Base-by-base conservation (phyloP, 441 rosid species). In the Erodium moschatum region DNA sequence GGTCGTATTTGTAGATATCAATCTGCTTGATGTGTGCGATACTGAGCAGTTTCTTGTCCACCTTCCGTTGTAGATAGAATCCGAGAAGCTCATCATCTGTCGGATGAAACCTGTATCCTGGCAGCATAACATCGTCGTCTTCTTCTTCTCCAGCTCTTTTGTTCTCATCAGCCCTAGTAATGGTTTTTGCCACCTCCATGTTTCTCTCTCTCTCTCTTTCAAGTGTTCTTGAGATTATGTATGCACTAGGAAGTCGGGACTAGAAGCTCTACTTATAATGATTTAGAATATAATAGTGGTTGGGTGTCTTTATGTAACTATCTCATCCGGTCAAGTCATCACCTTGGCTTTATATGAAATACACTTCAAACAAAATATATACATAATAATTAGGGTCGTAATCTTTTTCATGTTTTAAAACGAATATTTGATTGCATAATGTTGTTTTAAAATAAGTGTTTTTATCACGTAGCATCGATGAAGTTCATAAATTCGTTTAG, bases 61-160 rank as follows among this genome's bases (percentile, higher is more conserved):
- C 82, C 73, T 82, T 86, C 24, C 87, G 72, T 61, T 72, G 69
- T 50, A 86, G 79, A 71, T 86, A 86, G 69, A 86, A 86, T 75
- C 85, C 85, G 0, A 83, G 83, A n/a, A 86, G 85, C 72, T 86
- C 91, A 66, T 86, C 89, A 20, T 86, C 91, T 9, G 91, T 86
- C 4, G 91, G 91, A 71, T 86, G 89, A 71, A 86, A 86, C 71
- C 89, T 68, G 70, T 85, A 86, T 35, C 91, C 91, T 1, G 89
- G 91, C n/a, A 81, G 75, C 73, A 72, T 72, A 29, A 38, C 21
- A 48, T 24, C 19, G 2, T 38, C 65, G 5, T 66, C 73, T 5
- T 69, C 79, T 58, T 82, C 84, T 8, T 77, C 79, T 8, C 5
- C 58, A 1, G n/a, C 58, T 24, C 71, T 62, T 2, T 60, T 72